Conservation (phyloP, 176 grass and related monocot genomes). For the Juncus inflexus region DNA sequence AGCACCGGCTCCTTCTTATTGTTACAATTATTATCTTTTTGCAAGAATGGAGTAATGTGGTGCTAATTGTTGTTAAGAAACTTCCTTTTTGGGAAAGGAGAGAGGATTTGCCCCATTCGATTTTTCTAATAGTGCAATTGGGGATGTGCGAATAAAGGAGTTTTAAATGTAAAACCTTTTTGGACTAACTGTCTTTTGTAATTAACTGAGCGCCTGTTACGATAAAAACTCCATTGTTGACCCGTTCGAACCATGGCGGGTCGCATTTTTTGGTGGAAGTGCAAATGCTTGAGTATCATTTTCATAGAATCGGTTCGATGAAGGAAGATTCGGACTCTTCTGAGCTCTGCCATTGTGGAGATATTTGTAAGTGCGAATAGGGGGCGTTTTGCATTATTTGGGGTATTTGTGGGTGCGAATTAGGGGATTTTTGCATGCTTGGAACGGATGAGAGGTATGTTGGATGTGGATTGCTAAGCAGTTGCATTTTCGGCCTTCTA, state of each 20-base stretch:
- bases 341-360: slow-evolving; percentile 53
- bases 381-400: not conserved
- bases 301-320: slow-evolving; percentile 85
- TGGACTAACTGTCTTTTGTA: slow-evolving; percentile 74
- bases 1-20: slow-evolving; percentile 30
- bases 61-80: slow-evolving; percentile 82
- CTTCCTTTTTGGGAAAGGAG: slow-evolving; percentile 81
- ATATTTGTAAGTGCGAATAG: too few species aligned
- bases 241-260: slow-evolving; percentile 55
- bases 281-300: slow-evolving; percentile 70
- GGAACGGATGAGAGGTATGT: slow-evolving; percentile 79
- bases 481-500: slow-evolving; percentile 89
- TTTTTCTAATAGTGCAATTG: slow-evolving; percentile 59
- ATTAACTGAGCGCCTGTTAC: slow-evolving; percentile 88
- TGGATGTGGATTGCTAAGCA: slow-evolving; percentile 88
- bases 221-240: slow-evolving; percentile 65
- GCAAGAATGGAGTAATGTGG: slow-evolving; percentile 69
- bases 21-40: slow-evolving; percentile 18
- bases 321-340: slow-evolving; percentile 60
- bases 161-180: slow-evolving; percentile 74
- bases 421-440: slow-evolving; percentile 67
- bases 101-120: slow-evolving; percentile 57
- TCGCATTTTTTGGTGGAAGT: slow-evolving; percentile 53
- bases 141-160: slow-evolving; percentile 74
- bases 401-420: slow-evolving; percentile 29